Base-by-base conservation (phyloP, 768 basidiomycete genomes). In the Naganishia friedmannii region DNA sequence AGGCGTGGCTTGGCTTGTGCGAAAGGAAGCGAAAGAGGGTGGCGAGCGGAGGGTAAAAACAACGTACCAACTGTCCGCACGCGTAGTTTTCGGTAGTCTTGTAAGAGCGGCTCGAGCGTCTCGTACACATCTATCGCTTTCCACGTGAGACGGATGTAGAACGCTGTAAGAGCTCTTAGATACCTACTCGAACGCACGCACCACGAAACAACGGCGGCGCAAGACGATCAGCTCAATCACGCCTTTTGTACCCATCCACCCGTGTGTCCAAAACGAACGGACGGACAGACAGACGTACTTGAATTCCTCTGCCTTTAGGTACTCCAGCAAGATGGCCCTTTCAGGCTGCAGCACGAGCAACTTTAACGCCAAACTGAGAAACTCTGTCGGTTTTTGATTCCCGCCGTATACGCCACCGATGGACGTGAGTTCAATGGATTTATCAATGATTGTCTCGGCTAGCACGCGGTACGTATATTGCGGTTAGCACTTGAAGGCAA, bases 131-230 rank as follows among this genome's bases (percentile, higher is more conserved):
- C 95, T 55, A 87, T 88, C 3, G 93, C 85, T 46, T 86, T 85
- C 81, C 98, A 99, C 3, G 94, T 97, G 85, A 99, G 88, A 48
- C 96, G 90, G 72, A 98, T 86, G 77, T 99, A 99, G 81, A 98
- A 86, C 5, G 88, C 92, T 3, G 95, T 92, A 29, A 99, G 83
- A 0, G 95, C 95, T 72, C 96, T 86, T 72, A 99, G 84, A 79
- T 99, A 99, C 80, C 95, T 97, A 72, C 15, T 2, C 34, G 12
- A 37, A 37, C 12, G 5, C 45, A 46, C 45, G 15, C 45, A 46
- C 7, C 21, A 12, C n/a, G 23, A 4, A 23, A 3, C 3, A 51
- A 26, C 7, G 9, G 15, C n/a, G n/a, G n/a, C n/a, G n/a, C n/a
- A n/a, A n/a, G n/a, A n/a, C n/a, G n/a, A n/a, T n/a, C n/a, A n/a